Base-by-base conservation (phyloP, 2,329 filamentous ascomycete genomes). In the Fusarium nurragi region DNA sequence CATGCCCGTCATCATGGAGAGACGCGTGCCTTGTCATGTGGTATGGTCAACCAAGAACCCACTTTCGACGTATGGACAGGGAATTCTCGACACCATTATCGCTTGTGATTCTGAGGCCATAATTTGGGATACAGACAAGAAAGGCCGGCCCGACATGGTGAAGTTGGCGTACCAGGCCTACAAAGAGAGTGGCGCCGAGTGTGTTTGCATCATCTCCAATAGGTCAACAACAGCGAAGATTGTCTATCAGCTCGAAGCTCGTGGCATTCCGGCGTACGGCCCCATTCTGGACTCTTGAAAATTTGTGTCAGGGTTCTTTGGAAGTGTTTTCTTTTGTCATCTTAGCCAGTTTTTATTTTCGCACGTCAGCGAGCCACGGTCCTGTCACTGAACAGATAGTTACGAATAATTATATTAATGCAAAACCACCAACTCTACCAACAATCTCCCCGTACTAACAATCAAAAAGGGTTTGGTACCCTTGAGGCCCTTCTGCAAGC, bases 181-280 rank as follows among this genome's bases (percentile, higher is more conserved):
- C 6, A 76, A 86, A 30, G 80, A 84, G 36, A 85, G 82, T 64
- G 76, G 78, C 10, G 74, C 87, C 0, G 88, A 91, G 77, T 89
- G 88, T 7, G 87, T 90, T 19, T 86, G 90, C 70, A 81, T 91
- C 56, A 86, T 92, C 67, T 86, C 85, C 51, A 91, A 91, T 72
- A 83, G 85, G 48, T 79, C 72, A 40, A 79, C 90, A 13, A 91
- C 88, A 14, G 79, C 80, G 58, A 83, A 83, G 75, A 80, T 91
- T 7, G 88, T 91, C 0, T 88, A 86, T 72, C 85, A 81, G 9
- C 74, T 92, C 53, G 87, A 91, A 76, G 80, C 77, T 44, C 80
- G 86, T 48, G 87, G 88, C 0, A 77, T 90, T 4, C 81, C 85
- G 6, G 87, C 87, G 6, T 91, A 84, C 76, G 89, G 89, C 4